These are phyloP conservation scores for Barnettozyma salicaria DNA, from an alignment of 805 yeast species.

Conservation along the genomic window DNA sequence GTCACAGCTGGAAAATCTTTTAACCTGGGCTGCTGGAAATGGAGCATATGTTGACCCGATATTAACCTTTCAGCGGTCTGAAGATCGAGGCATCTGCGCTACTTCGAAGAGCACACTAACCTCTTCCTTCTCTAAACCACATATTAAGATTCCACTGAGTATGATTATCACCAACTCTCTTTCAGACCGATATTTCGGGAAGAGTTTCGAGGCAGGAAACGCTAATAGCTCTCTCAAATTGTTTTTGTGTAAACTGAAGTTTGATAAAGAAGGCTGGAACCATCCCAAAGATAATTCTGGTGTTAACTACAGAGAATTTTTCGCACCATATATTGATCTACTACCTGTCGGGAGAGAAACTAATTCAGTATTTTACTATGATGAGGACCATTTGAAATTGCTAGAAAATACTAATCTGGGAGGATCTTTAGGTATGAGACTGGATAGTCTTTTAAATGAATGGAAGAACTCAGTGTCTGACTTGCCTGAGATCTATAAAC, in stretches of 20 bases:
- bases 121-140: constrained; percentile 17
- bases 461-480: constrained; percentile 38
- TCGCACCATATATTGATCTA: constrained; percentile 42
- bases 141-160: constrained; percentile 25
- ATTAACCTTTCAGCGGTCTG: constrained; percentile 30
- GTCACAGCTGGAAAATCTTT: too few relatives aligned
- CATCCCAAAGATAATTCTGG: constrained; percentile 9
- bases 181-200: constrained; percentile 23
- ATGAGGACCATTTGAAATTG: constrained; percentile 40
- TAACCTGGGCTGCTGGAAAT: constrained; percentile 37
- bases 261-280: constrained; percentile 18
- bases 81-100: constrained; percentile 33
- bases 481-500: constrained; percentile 11
- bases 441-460: constrained; percentile 48
- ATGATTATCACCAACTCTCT: constrained; percentile 27
- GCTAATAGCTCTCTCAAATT: constrained; percentile 34
- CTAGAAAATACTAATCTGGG: constrained; percentile 65
- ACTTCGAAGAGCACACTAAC: constrained; percentile 24
- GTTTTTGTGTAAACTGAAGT: constrained; percentile 38
- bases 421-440: constrained; percentile 44
- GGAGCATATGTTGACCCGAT: constrained; percentile 32
- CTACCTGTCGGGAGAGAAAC: constrained; percentile 40
- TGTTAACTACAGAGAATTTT: constrained; percentile 26
- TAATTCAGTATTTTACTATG: constrained; percentile 60
- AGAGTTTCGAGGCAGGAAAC: constrained; percentile 12